Percentiles rank a stretch among this genome's conserved stretches.
Evolutionary conservation across 805 yeast genomes (phyloP).

Genomic region (Clavispora carvajalis): DNA sequence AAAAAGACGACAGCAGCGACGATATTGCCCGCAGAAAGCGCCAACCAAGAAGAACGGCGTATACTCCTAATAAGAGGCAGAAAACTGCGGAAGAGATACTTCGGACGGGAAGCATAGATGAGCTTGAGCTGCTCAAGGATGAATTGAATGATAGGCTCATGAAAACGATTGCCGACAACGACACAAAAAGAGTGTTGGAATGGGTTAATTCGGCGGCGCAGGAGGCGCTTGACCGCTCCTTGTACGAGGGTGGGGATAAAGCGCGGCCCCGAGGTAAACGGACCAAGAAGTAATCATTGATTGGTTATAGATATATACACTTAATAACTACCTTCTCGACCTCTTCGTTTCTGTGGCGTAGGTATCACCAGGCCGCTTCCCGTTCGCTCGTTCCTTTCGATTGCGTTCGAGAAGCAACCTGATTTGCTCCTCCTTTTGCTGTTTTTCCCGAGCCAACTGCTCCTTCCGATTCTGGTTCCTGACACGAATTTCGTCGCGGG

Average conservation of each 20-base stretch:
- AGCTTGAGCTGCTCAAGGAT: slow-evolving; percentile 18
- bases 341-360: background rate
- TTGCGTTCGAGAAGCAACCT: slow-evolving; percentile 24
- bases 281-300: slow-evolving; percentile 10
- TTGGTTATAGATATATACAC: background rate
- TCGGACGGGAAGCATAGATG: slow-evolving; percentile 23
- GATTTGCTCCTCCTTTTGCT: slow-evolving; percentile 25
- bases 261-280: slow-evolving; percentile 16
- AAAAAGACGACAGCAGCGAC: slow-evolving; percentile 36
- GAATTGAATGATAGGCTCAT: slow-evolving; percentile 28
- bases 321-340: background rate
- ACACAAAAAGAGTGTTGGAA: slow-evolving; percentile 42
- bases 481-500: slow-evolving; percentile 23
- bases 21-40: slow-evolving; percentile 22
- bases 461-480: slow-evolving; percentile 24
- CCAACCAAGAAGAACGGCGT: slow-evolving; percentile 23
- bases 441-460: slow-evolving; percentile 21
- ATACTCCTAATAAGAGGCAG: slow-evolving; percentile 33
- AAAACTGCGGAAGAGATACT: slow-evolving; percentile 29
- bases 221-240: slow-evolving; percentile 45
- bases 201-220: slow-evolving; percentile 62
- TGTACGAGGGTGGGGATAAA: slow-evolving; percentile 52
- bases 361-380: slow-evolving; percentile 6
- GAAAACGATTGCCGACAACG: slow-evolving; percentile 34
- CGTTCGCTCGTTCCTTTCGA: slow-evolving; percentile 15